Conservation (phyloP, 1,284 basidiomycete species). For the Fomes fomentarius region DNA sequence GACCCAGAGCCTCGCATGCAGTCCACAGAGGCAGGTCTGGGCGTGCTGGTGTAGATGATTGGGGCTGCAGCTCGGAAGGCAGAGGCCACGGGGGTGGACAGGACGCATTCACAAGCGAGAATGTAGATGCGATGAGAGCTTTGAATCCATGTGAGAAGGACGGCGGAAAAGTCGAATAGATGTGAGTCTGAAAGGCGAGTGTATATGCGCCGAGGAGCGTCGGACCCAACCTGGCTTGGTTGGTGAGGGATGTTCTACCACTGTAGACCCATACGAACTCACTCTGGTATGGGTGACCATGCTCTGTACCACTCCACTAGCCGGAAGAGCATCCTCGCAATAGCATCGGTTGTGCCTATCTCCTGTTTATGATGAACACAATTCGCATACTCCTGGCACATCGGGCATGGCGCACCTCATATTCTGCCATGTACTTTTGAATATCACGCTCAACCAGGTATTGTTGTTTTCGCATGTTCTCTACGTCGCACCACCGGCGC, state of each 20-base stretch:
- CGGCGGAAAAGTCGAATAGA: constrained; percentile 69
- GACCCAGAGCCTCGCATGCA: constrained; percentile 72
- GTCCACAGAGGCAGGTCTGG: constrained; percentile 52
- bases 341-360: constrained; percentile 47
- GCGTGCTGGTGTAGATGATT: constrained; percentile 24
- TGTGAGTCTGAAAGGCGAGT: constrained; percentile 67
- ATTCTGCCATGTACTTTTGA: constrained; percentile 55
- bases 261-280: constrained; percentile 25
- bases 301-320: constrained; percentile 68
- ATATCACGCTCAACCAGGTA: constrained; percentile 65
- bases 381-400: too few species aligned
- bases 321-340: constrained; percentile 56
- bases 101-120: constrained; percentile 39
- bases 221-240: constrained; percentile 53
- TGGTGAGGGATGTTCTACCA: constrained; percentile 3
- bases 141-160: constrained; percentile 69
- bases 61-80: neutral
- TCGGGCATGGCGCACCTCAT: constrained; percentile 57
- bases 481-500: constrained; percentile 36
- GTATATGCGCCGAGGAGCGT: constrained; percentile 64
- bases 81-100: constrained; percentile 29
- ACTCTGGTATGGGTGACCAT: constrained; percentile 67
- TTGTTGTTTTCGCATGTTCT: constrained; percentile 63
- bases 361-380: constrained; percentile 38
- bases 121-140: constrained; percentile 59